phyloP scores from a whole-genome alignment of 176 grass and related monocot species.

The Melocanna baccifera region DNA sequence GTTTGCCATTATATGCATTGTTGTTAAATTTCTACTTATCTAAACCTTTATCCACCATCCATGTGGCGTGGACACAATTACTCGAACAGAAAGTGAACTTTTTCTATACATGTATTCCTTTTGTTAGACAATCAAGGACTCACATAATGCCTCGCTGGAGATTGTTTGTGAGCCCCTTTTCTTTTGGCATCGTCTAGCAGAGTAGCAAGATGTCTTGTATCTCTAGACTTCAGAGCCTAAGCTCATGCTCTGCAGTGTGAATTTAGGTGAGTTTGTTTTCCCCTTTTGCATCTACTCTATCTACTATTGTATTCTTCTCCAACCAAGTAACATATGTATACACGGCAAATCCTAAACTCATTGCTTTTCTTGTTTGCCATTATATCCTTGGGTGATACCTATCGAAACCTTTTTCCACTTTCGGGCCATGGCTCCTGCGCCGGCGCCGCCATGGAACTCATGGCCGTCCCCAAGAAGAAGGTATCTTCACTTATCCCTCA shows the following conservation, averaged over 20 bases:
- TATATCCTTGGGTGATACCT: no score
- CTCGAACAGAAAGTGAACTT: background rate
- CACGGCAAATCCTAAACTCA: background rate
- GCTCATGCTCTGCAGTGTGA: background rate
- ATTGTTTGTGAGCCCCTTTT: no score
- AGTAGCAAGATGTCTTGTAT: no score
- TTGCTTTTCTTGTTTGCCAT: background rate
- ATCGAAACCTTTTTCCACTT: background rate
- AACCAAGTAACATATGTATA: background rate
- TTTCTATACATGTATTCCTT: background rate
- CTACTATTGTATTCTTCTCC: background rate
- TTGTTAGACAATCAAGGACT: no score
- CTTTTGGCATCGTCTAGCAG: background rate
- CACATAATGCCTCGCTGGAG: no score
- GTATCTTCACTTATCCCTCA: constrained; percentile 22
- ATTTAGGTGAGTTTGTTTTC: background rate
- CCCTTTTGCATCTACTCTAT: background rate
- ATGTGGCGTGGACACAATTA: background rate
- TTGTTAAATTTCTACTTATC: background rate
- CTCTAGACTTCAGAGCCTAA: background rate
- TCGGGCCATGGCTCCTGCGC: no score
- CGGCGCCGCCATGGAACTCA: constrained; percentile 58
- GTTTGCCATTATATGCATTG: background rate
- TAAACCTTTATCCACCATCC: background rate
- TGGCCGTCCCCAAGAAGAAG: constrained; percentile 92